Evolutionary conservation across 495 filamentous ascomycete genomes (phyloP), one percentile per base, ranked within the genome.

Genomic region (Podospora pseudopauciseta): DNA sequence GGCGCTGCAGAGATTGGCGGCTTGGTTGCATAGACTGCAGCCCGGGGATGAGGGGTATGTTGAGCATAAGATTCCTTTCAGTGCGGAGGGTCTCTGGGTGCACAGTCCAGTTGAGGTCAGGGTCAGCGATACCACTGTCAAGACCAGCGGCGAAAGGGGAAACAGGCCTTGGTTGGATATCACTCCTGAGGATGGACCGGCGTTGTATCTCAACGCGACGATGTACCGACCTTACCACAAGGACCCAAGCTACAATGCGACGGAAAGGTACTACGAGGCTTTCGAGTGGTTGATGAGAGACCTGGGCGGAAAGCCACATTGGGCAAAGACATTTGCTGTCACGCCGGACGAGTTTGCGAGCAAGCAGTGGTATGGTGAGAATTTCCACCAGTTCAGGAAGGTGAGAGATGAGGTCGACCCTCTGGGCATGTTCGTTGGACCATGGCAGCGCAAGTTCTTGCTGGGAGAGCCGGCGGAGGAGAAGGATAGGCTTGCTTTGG

Each of bases 211-310:
- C 65, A 99, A 99, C 72, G 94, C 95, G 18, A 97, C 94, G 15
- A 89, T 99, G 68, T 99, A 98, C 80, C 85, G 95, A 5, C 92
- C 95, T 1, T 97, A 97, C 76, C 80, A 86, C 72, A 84, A 82
- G 34, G 91, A 97, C 75, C 94, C 94, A 20, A 90, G 92, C 2
- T 90, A 90, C 76, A 83, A 79, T 63, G 81, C 74, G 23, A 76
- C 73, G 18, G 69, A 85, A 66, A 86, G 93, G 32, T 99, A 97
- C 79, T 98, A 97, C 76, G 83, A 92, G 76, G 95, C 92, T 1
- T 97, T 99, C 69, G 95, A 99, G 82, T 95, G 88, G 83, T 87
- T 99, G 60, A 98, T 98, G 95, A 88, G 88, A 44, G 91, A 97
- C 63, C 80, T 96, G 66, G 92, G 91, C 65, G 95, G 92, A n/a